Evolutionary conservation across 1,139 yeast genomes (phyloP), one percentile per base, ranked within the genome.

Genomic region (Pichia sp.): DNA sequence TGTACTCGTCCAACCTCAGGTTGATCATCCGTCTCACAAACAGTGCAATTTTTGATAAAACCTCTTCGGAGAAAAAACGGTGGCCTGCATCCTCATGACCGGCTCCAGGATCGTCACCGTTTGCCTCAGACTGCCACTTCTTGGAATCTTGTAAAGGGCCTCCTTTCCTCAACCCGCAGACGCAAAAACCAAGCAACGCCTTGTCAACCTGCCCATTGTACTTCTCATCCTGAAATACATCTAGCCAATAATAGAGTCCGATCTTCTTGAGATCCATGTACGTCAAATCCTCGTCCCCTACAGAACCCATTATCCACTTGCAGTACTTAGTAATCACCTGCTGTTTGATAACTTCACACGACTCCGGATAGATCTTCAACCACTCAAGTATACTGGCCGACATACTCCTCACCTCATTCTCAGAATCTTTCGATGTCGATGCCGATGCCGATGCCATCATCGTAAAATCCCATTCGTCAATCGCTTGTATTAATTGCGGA

Each of bases 401-500:
- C 40, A 36, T 36, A 6, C 16, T 12, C 40, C n/a, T 36, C 7
- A 36, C 40, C 14, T 10, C 40, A 36, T 36, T 16, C 40, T 36
- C 12, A 31, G 34, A 31, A 20, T 3, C 24, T 20, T 20, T 20
- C 24, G 24, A 20, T 20, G 24, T 20, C 24, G 24, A 20, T 20
- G 24, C 24, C 24, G 24, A 20, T 20, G 24, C 24, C 24, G 24
- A 20, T 20, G 24, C 24, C 40, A 45, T 6, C 17, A 12, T n/a
- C 29, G 14, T 31, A 9, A 46, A 16, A 16, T 46, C 42, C 27
- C 27, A 17, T 4, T 4, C 12, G 9, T 31, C 48, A 34, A 24
- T 45, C 45, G 5, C 46, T 9, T 2, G 80, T 63, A 0, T 67
- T 68, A 81, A 63, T 33, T 69, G 71, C 0, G 83, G 80, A 0